Base-by-base conservation (phyloP, 345 rosid genomes). In the Carallia pectinifolia region DNA sequence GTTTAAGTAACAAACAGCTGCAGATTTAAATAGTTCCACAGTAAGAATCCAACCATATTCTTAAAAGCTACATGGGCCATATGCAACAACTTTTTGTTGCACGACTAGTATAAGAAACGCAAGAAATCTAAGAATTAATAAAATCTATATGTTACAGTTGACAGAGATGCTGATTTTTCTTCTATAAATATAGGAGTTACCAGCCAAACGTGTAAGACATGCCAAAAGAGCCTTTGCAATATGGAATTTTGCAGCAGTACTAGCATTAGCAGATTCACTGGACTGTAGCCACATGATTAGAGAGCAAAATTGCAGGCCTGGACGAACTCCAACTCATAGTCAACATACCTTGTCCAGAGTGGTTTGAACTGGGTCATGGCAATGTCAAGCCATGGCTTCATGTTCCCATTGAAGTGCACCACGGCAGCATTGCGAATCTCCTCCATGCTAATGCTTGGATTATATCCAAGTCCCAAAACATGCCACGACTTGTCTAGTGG, bases 331-430 rank as follows among this genome's bases (percentile, higher is more conserved):
- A 92, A 63, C 12, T 92, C 97, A 31, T 84, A 86, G 79, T 95
- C 99, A 4, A 95, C 99, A n/a, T 85, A 84, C 72, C 84, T 92
- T 7, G 90, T 85, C 99, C 99, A 95, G 13, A 92, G 89, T 1
- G 95, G 93, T 70, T 87, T 85, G 72, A 91, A 95, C 81, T 92
- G 97, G 80, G 88, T 91, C 98, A 94, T 94, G 71, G 98, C 97
- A 61, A 94, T 94, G 56, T 94, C 98, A 0, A 94, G 90, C 98
- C 97, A 94, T 2, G 98, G 98, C 86, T 94, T 94, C 97, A 91
- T 91, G 71, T 94, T 94, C 68, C 97, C 98, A 34, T 94, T 94
- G 84, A 91, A 94, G 71, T 94, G 98, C 67, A 94, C 96, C 47
- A 94, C 98, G 0, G 98, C 97, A 10, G 98, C 98, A 39, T 88